phyloP scores from a whole-genome alignment of 345 rosid species.

The Rhizophora apiculata region DNA sequence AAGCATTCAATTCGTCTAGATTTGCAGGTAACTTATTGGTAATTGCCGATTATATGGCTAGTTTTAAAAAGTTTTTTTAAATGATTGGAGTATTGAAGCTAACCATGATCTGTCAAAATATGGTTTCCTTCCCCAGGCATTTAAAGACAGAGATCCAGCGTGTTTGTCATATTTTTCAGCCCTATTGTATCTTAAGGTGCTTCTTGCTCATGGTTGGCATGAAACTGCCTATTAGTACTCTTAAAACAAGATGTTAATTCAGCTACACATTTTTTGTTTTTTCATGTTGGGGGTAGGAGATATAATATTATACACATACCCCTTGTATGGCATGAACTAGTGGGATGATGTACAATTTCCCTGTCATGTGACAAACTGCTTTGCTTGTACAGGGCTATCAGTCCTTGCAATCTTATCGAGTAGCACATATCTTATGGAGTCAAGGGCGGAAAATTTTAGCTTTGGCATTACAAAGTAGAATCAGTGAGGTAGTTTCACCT shows the following conservation, averaged over 20 bases:
- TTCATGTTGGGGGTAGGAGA: no score
- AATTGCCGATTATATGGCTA: background rate
- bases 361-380: conserved; percentile 1
- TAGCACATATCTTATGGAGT: conserved; percentile 84
- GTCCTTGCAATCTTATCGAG: conserved; percentile 73
- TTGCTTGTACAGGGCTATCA: conserved; percentile 71
- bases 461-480: conserved; percentile 74
- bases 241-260: no score
- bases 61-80: background rate
- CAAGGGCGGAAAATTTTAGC: conserved; percentile 78
- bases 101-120: conserved; percentile 5
- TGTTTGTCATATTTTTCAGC: conserved; percentile 81
- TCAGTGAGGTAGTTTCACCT: conserved; percentile 65
- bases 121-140: conserved; percentile 49
- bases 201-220: background rate
- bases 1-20: conserved; percentile 70
- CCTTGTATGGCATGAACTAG: background rate
- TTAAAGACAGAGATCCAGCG: conserved; percentile 85
- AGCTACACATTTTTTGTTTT: no score
- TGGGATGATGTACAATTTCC: background rate
- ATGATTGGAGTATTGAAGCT: conserved; percentile 5
- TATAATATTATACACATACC: background rate
- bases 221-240: no score
- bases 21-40: conserved; percentile 50
- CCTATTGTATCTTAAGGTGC: conserved; percentile 71